Conservation (phyloP, 169 alveolate species). For the Plasmodium fragile region DNA sequence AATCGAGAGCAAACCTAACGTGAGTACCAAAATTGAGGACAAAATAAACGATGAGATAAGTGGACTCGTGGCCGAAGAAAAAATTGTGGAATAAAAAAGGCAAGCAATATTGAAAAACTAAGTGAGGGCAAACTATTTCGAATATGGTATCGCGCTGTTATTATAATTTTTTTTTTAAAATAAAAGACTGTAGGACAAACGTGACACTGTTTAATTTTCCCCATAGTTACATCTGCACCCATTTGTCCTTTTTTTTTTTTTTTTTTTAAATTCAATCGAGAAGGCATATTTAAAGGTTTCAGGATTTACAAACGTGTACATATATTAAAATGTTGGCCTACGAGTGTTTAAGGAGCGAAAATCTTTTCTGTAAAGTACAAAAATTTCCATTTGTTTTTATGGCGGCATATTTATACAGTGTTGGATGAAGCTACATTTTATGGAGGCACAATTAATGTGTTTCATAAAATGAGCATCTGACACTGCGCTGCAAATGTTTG, state of each 20-base stretch:
- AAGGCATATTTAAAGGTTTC: background rate
- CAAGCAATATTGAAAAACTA: background rate
- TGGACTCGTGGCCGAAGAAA: background rate
- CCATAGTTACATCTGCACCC: background rate
- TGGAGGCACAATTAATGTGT: background rate
- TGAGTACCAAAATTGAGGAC: background rate
- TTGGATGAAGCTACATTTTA: background rate
- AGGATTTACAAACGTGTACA: background rate
- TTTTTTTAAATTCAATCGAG: background rate
- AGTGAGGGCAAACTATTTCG: background rate
- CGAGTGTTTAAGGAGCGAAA: background rate
- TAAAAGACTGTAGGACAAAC: background rate
- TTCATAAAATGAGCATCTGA: background rate
- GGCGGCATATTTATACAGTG: background rate
- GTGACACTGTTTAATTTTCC: background rate
- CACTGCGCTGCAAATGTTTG: background rate
- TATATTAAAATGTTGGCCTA: background rate
- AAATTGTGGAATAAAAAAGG: background rate
- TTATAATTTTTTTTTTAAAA: background rate
- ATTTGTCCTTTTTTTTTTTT: background rate
- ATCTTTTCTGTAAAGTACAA: constrained; percentile 3
- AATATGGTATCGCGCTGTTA: background rate
- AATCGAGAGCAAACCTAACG: background rate
- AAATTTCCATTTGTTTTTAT: background rate
- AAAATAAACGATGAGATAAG: background rate